These are phyloP conservation scores for Paramecium sexaurelia DNA, from an alignment of 73 alveolate species.

Conservation along the genomic window DNA sequence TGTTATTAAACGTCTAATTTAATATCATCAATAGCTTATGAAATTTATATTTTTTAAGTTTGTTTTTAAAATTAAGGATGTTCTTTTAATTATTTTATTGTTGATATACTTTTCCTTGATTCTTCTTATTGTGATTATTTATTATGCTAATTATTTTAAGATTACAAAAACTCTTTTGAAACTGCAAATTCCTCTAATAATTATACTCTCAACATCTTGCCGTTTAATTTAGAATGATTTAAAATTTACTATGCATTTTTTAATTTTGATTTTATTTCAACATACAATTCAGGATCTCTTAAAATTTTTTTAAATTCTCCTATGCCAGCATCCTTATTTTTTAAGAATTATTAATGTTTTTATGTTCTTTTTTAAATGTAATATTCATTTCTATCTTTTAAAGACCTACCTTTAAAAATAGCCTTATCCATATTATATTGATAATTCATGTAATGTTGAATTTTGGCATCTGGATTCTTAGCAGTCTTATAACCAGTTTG, in stretches of 20 bases:
- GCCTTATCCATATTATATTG: conserved; percentile 46
- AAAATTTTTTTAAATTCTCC: not conserved
- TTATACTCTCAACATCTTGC: conserved; percentile 53
- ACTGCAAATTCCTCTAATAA: conserved; percentile 34
- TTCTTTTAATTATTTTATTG: not conserved
- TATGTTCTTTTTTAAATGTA: not conserved
- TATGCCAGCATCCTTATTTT: not conserved
- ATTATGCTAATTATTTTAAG: not conserved
- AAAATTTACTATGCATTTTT: conserved; percentile 37
- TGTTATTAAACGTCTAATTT: conserved; percentile 2
- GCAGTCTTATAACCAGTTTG: conserved; percentile 33
- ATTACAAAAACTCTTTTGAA: conserved; percentile 1
- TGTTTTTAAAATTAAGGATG: not conserved
- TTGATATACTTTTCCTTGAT: not conserved
- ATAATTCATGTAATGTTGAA: conserved; percentile 46
- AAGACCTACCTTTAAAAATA: conserved; percentile 19
- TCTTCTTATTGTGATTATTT: not conserved
- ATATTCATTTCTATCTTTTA: conserved; percentile 44
- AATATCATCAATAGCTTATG: conserved; percentile 1
- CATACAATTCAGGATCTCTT: conserved; percentile 54
- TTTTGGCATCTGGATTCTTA: conserved; percentile 58
- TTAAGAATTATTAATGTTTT: not conserved
- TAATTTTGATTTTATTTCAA: conserved; percentile 34
- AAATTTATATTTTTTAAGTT: not conserved
- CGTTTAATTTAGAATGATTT: conserved; percentile 55